A percentile compares a stretch with the other conserved stretches of the same genome.
Conservation (phyloP, 306 rosid genomes). For the Glycine latifolia region DNA sequence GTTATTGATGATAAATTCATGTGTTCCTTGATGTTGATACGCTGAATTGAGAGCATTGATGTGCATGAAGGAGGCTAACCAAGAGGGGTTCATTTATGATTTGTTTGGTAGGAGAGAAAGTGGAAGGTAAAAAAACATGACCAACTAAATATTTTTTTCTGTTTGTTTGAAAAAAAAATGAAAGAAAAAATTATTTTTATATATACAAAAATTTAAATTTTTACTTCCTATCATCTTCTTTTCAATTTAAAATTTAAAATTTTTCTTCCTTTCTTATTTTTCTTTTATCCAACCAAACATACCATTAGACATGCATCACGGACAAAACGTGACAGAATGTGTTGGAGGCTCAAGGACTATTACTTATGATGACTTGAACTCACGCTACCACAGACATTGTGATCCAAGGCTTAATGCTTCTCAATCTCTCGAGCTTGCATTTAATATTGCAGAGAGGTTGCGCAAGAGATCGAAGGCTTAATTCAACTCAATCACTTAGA, state of each 20-base stretch:
- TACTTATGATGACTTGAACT: constrained; percentile 65
- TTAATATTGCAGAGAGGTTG: constrained; percentile 55
- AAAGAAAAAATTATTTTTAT: too few relatives aligned
- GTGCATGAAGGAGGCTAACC: constrained; percentile 67
- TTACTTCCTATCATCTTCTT: too few relatives aligned
- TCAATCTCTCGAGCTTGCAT: constrained; percentile 66
- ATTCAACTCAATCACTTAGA: constrained; percentile 37
- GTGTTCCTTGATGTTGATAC: constrained; percentile 40
- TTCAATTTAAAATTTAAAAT: too few relatives aligned
- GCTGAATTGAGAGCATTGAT: constrained; percentile 66
- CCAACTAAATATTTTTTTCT: too few relatives aligned
- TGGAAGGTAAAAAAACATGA: too few relatives aligned
- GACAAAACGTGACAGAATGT: constrained; percentile 65
- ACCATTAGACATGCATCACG: too few relatives aligned
- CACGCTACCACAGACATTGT: constrained; percentile 66
- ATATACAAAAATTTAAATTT: too few relatives aligned
- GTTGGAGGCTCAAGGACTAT: constrained; percentile 62
- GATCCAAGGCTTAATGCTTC: constrained; percentile 67
- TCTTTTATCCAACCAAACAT: too few relatives aligned
- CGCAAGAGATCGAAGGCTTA: constrained; percentile 63
- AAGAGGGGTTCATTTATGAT: constrained; percentile 63
- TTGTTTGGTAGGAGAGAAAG: too few relatives aligned
- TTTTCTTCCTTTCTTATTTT: too few relatives aligned
- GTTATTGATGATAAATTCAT: background rate
- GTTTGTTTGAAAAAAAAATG: too few relatives aligned